A percentile compares a stretch with the other conserved stretches of the same genome.
These are phyloP conservation scores for Citrullus amarus DNA, from an alignment of 306 rosid genomes.

Conservation along the genomic window DNA sequence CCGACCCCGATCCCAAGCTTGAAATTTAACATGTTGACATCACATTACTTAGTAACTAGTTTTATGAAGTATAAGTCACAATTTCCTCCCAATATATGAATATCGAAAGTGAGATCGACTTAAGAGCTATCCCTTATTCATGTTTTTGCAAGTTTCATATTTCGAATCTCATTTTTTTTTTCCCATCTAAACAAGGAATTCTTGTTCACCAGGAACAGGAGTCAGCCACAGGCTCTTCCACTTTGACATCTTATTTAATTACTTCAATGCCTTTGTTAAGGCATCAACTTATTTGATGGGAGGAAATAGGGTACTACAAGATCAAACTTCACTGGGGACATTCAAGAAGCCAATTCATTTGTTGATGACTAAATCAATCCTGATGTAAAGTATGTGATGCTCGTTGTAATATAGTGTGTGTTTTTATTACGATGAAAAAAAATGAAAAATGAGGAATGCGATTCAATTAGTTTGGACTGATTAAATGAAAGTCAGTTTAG, in stretches of 20 bases:
- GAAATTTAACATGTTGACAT: not conserved
- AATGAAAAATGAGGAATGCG: not conserved
- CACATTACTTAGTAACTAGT: not conserved
- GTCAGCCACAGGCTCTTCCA: not conserved
- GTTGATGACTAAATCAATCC: not conserved
- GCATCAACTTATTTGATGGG: constrained; percentile 1
- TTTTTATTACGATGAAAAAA: not conserved
- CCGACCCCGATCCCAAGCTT: not conserved
- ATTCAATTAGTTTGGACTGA: not conserved
- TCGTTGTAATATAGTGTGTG: not conserved
- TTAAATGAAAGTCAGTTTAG: not conserved
- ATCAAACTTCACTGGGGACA: not conserved
- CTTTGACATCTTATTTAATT: not conserved
- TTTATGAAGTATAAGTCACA: not conserved
- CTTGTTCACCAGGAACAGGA: not conserved
- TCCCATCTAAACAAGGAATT: not conserved
- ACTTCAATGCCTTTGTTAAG: not conserved
- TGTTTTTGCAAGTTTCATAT: not conserved
- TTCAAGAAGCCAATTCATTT: not conserved
- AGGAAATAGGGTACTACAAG: not conserved
- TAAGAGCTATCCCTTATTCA: not conserved
- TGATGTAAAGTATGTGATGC: not conserved
- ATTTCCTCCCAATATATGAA: not conserved
- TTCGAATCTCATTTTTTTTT: not conserved
- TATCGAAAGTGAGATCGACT: not conserved